Percentiles rank a stretch among this genome's conserved stretches.
phyloP scores from a whole-genome alignment of 768 basidiomycete genomes.

The Cystobasidiopsis lactophilus region DNA sequence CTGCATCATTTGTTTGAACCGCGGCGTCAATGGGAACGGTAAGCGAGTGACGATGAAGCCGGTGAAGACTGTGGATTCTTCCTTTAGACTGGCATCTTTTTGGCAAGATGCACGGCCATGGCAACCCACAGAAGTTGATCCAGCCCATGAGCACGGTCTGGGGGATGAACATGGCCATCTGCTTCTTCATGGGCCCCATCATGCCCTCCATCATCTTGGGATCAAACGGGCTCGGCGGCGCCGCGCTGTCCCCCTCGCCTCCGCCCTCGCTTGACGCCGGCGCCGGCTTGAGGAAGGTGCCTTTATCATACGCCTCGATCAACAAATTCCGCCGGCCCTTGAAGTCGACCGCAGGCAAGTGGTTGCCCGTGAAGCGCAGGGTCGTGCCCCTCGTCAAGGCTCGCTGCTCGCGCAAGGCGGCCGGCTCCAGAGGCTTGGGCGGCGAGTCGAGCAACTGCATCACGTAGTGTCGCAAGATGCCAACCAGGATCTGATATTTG shows the following conservation, averaged over 20 bases:
- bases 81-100: too few relatives aligned
- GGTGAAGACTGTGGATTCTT: conserved; percentile 42
- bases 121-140: conserved; percentile 57
- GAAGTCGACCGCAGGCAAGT: conserved; percentile 23
- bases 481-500: conserved; percentile 34
- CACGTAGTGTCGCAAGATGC: conserved; percentile 78
- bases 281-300: conserved; percentile 69
- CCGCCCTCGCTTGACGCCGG: too few relatives aligned
- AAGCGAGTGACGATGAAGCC: conserved; percentile 95
- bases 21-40: conserved; percentile 85
- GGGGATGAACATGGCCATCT: conserved; percentile 97
- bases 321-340: conserved; percentile 22
- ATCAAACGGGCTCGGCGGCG: conserved; percentile 66
- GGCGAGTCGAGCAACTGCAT: conserved; percentile 58
- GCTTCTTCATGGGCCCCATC: conserved; percentile 98
- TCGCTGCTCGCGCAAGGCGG: conserved; percentile 70
- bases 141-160: conserved; percentile 95
- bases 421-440: conserved; percentile 56
- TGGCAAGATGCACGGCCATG: too few relatives aligned
- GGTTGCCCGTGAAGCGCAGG: conserved; percentile 9
- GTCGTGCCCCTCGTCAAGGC: conserved; percentile 13
- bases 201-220: conserved; percentile 87
- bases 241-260: conserved; percentile 33
- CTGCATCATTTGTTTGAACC: conserved; percentile 95
- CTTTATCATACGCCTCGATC: conserved; percentile 25